Evolutionary conservation across 2,329 filamentous ascomycete genomes (phyloP).

Genomic region (Calonectria montana): DNA sequence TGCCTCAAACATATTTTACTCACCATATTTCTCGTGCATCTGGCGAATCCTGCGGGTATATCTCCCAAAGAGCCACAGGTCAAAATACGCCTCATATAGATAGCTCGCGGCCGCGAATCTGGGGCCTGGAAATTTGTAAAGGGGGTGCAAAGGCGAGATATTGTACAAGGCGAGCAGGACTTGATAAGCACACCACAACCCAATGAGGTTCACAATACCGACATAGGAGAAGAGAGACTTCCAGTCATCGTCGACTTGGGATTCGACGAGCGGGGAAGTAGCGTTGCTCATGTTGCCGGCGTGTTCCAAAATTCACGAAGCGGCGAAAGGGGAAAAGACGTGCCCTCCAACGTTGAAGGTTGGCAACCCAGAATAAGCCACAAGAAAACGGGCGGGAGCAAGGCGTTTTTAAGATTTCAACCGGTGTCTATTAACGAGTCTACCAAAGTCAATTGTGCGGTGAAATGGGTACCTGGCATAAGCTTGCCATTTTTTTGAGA

Average conservation of each 20-base stretch:
- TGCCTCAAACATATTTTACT: background rate
- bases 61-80: background rate
- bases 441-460: constrained; percentile 1
- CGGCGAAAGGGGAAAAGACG: background rate
- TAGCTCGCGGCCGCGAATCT: background rate
- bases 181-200: background rate
- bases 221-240: background rate
- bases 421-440: background rate
- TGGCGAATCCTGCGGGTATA: background rate
- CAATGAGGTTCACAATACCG: background rate
- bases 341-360: background rate
- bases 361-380: background rate
- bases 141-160: background rate
- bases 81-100: background rate
- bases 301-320: background rate
- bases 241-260: background rate
- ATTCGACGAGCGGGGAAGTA: background rate
- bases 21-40: constrained; percentile 9
- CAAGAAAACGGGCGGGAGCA: background rate
- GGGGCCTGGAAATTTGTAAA: background rate
- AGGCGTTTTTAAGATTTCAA: background rate
- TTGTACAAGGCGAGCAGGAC: background rate
- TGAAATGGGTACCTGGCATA: background rate
- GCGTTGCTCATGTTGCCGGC: background rate
- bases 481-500: background rate